Percentiles rank a stretch among this genome's conserved stretches.
Conservation (phyloP, 1,284 basidiomycete species). For the Apiotrichum mycotoxinovorans region DNA sequence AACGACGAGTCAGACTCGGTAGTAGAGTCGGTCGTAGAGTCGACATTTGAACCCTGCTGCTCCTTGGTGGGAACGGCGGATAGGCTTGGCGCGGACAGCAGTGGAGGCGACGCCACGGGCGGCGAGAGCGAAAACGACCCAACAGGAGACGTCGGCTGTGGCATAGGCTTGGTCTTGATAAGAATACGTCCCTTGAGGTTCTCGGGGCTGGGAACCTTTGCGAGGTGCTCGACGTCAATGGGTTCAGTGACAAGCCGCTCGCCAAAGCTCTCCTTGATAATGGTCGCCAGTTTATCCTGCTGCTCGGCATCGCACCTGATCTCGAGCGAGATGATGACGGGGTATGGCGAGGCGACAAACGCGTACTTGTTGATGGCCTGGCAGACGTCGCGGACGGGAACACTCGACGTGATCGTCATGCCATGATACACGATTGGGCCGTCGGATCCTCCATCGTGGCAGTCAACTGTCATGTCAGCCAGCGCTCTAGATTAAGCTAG, state of each 20-base stretch:
- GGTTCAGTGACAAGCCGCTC: conserved; percentile 66
- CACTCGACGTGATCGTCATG: conserved; percentile 83
- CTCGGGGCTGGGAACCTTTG: conserved; percentile 70
- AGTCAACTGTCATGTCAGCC: conserved; percentile 66
- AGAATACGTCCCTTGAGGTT: conserved; percentile 75
- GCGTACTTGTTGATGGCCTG: conserved; percentile 86
- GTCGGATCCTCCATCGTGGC: conserved; percentile 75
- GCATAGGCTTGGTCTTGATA: conserved; percentile 63
- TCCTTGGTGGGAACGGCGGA: too few relatives aligned
- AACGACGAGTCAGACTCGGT: conserved; percentile 46
- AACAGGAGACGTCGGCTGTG: neutral
- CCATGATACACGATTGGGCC: conserved; percentile 87
- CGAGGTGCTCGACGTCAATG: conserved; percentile 50
- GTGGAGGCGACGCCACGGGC: conserved; percentile 2
- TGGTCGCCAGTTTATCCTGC: conserved; percentile 75
- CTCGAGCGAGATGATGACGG: conserved; percentile 91
- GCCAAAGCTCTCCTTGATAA: conserved; percentile 77
- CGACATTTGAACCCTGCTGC: neutral
- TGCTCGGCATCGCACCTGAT: conserved; percentile 79
- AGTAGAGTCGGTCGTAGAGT: conserved; percentile 33
- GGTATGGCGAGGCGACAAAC: conserved; percentile 89
- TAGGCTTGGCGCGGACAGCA: neutral
- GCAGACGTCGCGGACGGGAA: conserved; percentile 79
- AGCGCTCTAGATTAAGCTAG: neutral
- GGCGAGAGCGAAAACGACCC: neutral